These are phyloP conservation scores for Aspergillus calidoustus DNA, from an alignment of 2,329 filamentous ascomycete genomes.

Conservation along the genomic window DNA sequence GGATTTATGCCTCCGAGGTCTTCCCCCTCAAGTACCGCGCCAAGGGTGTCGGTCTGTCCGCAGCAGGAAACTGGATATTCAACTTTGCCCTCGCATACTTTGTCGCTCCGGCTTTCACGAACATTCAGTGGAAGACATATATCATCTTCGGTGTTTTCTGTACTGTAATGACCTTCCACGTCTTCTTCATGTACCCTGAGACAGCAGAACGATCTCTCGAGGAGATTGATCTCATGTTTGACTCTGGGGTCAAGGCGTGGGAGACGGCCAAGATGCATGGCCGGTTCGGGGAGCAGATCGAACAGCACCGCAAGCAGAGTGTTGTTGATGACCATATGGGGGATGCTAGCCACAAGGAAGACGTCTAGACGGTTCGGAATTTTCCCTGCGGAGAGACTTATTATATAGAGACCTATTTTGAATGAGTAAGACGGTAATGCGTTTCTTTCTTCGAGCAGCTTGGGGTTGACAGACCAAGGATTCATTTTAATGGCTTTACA, in stretches of 20 bases:
- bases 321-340: constrained; percentile 20
- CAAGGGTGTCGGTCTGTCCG: constrained; percentile 66
- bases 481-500: too few relatives aligned
- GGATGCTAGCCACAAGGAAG: constrained; percentile 21
- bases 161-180: constrained; percentile 68
- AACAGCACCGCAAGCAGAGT: constrained; percentile 27
- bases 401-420: background rate
- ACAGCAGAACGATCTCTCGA: constrained; percentile 74
- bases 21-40: constrained; percentile 68
- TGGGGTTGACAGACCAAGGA: too few relatives aligned
- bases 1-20: constrained; percentile 66
- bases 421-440: too few relatives aligned
- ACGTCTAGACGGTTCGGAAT: constrained; percentile 7
- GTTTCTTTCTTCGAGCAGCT: too few relatives aligned
- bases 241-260: constrained; percentile 39
- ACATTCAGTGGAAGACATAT: constrained; percentile 67
- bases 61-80: constrained; percentile 67
- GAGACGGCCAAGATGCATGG: constrained; percentile 29
- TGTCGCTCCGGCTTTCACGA: constrained; percentile 62
- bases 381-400: background rate
- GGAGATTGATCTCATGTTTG: constrained; percentile 75
- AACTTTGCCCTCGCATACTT: constrained; percentile 61
- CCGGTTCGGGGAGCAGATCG: constrained; percentile 32
- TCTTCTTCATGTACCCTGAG: constrained; percentile 69
- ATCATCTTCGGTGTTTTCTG: constrained; percentile 79